Percentiles rank a stretch among this genome's conserved stretches.
phyloP scores from a whole-genome alignment of 2,329 filamentous ascomycete species.

The Conoideocrella luteorostrata region DNA sequence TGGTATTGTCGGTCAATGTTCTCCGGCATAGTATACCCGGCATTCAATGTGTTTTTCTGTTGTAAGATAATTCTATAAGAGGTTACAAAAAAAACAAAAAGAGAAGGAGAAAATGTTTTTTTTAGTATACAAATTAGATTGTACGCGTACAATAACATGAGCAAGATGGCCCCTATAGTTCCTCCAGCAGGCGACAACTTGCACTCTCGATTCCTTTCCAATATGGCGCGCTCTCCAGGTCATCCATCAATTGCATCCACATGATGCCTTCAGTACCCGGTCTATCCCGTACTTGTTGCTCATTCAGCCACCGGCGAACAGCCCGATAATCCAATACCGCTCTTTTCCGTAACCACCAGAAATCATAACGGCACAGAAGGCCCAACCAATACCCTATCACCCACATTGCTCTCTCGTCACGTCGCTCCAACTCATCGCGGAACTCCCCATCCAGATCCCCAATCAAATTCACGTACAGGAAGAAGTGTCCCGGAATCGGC shows the following conservation, averaged over 20 bases:
- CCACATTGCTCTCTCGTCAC: constrained; percentile 18
- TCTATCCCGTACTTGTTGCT: constrained; percentile 8
- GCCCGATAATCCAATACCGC: constrained; percentile 13
- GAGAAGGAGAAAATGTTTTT: neutral
- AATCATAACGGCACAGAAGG: constrained; percentile 15
- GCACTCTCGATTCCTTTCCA: neutral
- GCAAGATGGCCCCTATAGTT: no score
- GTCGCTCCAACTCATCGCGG: constrained; percentile 12
- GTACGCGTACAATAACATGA: no score
- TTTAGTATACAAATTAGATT: no score
- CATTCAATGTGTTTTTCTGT: no score
- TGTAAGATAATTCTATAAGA: no score
- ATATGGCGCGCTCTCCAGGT: constrained; percentile 12
- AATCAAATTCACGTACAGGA: constrained; percentile 17
- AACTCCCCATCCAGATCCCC: constrained; percentile 15
- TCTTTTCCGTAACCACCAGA: constrained; percentile 18
- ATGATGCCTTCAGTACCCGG: constrained; percentile 12
- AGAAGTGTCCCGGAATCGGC: constrained; percentile 10
- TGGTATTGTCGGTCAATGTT: no score
- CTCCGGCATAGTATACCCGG: no score
- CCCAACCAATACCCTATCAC: constrained; percentile 19
- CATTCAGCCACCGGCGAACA: constrained; percentile 14
- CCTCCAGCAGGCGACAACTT: neutral
- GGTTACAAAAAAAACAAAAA: no score
- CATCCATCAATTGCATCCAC: constrained; percentile 16